Conservation (phyloP, 2,329 filamentous ascomycete genomes). For the Diaporthe sp. region DNA sequence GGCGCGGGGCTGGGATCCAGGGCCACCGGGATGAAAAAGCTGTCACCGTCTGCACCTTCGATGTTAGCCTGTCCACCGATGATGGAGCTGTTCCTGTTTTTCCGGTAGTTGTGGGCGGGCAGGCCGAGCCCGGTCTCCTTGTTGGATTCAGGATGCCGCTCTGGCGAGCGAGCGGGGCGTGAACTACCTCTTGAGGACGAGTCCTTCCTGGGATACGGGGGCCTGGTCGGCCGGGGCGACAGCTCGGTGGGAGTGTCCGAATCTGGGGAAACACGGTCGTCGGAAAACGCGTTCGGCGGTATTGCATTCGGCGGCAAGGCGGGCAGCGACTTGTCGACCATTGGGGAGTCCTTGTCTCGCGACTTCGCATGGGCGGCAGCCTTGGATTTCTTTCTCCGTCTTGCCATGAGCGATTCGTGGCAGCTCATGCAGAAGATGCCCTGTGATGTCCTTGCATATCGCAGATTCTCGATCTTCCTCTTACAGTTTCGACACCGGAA, state of each 20-base stretch:
- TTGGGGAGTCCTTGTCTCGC: slow-evolving; percentile 75
- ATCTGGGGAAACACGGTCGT: slow-evolving; percentile 71
- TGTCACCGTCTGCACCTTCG: slow-evolving; percentile 69
- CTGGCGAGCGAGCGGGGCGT: slow-evolving; percentile 67
- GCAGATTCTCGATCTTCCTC: slow-evolving; percentile 96
- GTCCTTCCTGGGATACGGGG: slow-evolving; percentile 65
- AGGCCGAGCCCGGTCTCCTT: slow-evolving; percentile 75
- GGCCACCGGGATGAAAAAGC: slow-evolving; percentile 83
- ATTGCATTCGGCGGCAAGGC: slow-evolving; percentile 86
- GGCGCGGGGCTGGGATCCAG: slow-evolving; percentile 77
- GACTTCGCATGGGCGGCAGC: slow-evolving; percentile 72
- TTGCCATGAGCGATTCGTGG: slow-evolving; percentile 95
- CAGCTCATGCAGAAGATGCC: slow-evolving; percentile 99
- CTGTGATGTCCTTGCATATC: slow-evolving; percentile 97
- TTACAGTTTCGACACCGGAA: slow-evolving; percentile 99
- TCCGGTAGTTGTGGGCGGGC: slow-evolving; percentile 82
- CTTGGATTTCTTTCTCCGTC: slow-evolving; percentile 88
- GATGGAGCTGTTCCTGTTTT: slow-evolving; percentile 80
- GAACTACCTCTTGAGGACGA: slow-evolving; percentile 69
- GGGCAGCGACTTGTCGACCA: slow-evolving; percentile 92
- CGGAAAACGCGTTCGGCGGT: slow-evolving; percentile 73
- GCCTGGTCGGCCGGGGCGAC: slow-evolving; percentile 71
- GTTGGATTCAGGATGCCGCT: slow-evolving; percentile 59
- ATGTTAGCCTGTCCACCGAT: slow-evolving; percentile 58
- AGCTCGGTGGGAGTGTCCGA: slow-evolving; percentile 79